phyloP scores from a whole-genome alignment of 768 basidiomycete genomes.

The Lactarius deliciosus region DNA sequence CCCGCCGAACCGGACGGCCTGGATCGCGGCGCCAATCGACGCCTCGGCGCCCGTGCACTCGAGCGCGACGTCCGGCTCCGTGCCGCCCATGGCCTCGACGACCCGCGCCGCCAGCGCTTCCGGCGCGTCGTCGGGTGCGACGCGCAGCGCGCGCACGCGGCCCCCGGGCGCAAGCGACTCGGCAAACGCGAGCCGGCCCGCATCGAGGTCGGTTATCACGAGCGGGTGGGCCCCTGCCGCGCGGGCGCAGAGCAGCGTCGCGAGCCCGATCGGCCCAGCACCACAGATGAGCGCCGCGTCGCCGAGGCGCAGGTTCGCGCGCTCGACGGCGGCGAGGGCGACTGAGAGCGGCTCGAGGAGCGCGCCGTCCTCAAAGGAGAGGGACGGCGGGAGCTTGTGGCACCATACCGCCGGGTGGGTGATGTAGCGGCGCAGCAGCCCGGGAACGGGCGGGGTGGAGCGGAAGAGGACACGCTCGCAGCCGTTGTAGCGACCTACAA shows the following conservation, averaged over 20 bases:
- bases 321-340: slow-evolving; percentile 66
- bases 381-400: slow-evolving; percentile 58
- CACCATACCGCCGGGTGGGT: slow-evolving; percentile 39
- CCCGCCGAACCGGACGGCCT: slow-evolving; percentile 52
- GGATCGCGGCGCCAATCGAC: slow-evolving; percentile 57
- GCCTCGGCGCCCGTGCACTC: slow-evolving; percentile 67
- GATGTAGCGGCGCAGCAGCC: slow-evolving; percentile 29
- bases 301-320: slow-evolving; percentile 64
- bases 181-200: slow-evolving; percentile 65
- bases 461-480: slow-evolving; percentile 59
- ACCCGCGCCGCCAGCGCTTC: slow-evolving; percentile 54
- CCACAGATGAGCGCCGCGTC: slow-evolving; percentile 65
- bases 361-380: slow-evolving; percentile 67
- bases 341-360: slow-evolving; percentile 68
- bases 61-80: slow-evolving; percentile 49
- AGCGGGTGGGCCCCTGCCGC: slow-evolving; percentile 71
- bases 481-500: slow-evolving; percentile 64
- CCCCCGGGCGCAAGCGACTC: slow-evolving; percentile 46
- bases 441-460: slow-evolving; percentile 61
- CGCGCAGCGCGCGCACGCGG: slow-evolving; percentile 52
- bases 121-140: slow-evolving; percentile 45
- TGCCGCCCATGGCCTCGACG: slow-evolving; percentile 49
- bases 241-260: slow-evolving; percentile 59
- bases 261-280: slow-evolving; percentile 68
- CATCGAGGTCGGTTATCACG: slow-evolving; percentile 66